Base-by-base conservation (phyloP, 2,329 filamentous ascomycete genomes). In the Fusarium abutilonis region DNA sequence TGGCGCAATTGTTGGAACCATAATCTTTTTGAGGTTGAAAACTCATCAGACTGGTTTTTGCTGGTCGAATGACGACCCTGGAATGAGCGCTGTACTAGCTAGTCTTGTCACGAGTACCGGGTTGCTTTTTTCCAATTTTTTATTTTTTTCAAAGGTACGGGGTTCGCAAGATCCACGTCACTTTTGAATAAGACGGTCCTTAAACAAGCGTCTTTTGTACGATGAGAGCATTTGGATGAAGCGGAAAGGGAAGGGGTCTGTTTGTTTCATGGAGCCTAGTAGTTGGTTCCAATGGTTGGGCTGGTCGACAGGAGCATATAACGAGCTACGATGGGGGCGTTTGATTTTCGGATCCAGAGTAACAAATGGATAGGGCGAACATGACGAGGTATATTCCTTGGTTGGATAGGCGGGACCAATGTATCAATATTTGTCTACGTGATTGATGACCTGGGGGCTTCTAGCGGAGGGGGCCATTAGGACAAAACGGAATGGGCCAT, bases 361-460 rank as follows among this genome's bases (percentile, higher is more conserved):
- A 52, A 62, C 32, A 45, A 64, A 36, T 23, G 44, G 41, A 38
- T 34, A 39, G 44, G 52, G 45, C 11, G 48, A 50, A 28, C 47
- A 46, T 21, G 44, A 48, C 39, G 47, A 48, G 34, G 41, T 51
- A 31, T 63, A 19, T 48, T 42, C 52, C 23, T 62, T 48, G 52
- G 52, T 48, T 46, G 45, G 38, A 51, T 35, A 59, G 38, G 60
- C 57, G 48, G 53, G 48, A 63, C 39, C 52, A 41, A 59, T 64
- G 62, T 64, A 65, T 51, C 63, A 64, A 59, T 58, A 64, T 52
- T 35, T 65, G 45, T 54, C 56, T 58, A 54, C 39, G 50, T 63
- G 52, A 53, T 55, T 50, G 63, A 63, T 32, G 57, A 57, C 55
- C 42, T 55, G 56, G 38, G 50, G n/a, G 44, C 49, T 40, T 41